Evolutionary conservation across 768 basidiomycete species (phyloP), one percentile per base, ranked within the genome.

Genomic region (Kwoniella shandongensis): DNA sequence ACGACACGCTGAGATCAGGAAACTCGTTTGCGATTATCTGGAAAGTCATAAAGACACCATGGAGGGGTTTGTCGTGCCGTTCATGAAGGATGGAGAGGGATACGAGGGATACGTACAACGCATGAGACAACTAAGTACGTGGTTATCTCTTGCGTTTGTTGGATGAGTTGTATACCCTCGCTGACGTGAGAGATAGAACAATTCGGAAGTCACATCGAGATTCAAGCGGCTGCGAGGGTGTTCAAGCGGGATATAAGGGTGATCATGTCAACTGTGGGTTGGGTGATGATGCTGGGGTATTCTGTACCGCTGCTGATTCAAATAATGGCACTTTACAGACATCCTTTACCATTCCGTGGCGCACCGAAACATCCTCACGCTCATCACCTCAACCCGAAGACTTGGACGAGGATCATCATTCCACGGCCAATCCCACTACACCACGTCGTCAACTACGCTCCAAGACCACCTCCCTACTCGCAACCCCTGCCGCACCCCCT

Each of bases 261-360:
- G 17, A 59, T 72, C 30, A 65, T 67, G 44, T 61, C 65, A n/a
- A 69, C 63, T 25, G 70, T 72, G 40, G 62, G 69, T 59, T 4
- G 3, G n/a, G 20, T 23, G 15, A n/a, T n/a, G n/a, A n/a, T n/a
- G n/a, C n/a, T n/a, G n/a, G n/a, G n/a, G 30, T 48, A 3, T 15
- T 17, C 45, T 26, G 32, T 13, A 32, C 32, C 13, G 32, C 32
- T 32, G 32, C 32, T 32, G 13, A n/a, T n/a, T 17, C 44, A 20
- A 26, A 2, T 12, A 32, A 4, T 36, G n/a, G 18, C 17, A 6
- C 23, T 44, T n/a, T 18, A 36, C 44, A 72, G 70, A 63, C 65
- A 18, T 72, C 70, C 3, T 62, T 65, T 40, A 72, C 70, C 7
- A 69, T 72, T n/a, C 65, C 67, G 1, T 66, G 63, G 57, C 51